phyloP scores from a whole-genome alignment of 441 rosid species.

The Mallotus repandus region DNA sequence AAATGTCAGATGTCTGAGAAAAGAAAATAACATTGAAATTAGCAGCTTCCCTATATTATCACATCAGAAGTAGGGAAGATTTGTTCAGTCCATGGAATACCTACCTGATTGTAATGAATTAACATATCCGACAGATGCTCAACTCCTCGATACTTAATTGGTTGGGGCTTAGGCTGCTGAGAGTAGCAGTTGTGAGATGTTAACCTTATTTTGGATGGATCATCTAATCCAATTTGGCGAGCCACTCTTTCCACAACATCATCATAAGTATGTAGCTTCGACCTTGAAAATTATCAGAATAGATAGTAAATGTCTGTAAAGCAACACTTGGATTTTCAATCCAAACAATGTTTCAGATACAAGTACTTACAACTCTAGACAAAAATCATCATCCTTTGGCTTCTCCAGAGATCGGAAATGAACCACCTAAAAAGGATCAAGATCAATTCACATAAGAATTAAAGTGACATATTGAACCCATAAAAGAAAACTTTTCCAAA shows the following conservation, averaged over 20 bases:
- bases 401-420: slow-evolving; percentile 83
- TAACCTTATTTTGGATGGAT: slow-evolving; percentile 85
- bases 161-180: slow-evolving; percentile 96
- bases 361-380: slow-evolving; percentile 76
- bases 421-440: slow-evolving; percentile 53
- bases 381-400: slow-evolving; percentile 91
- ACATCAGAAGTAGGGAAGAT: slow-evolving; percentile 9
- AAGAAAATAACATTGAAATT: slow-evolving; percentile 23
- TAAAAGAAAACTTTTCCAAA: not conserved
- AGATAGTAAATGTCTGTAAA: slow-evolving; percentile 22
- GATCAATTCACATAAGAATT: slow-evolving; percentile 18
- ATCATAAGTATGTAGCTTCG: slow-evolving; percentile 80
- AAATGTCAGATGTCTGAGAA: slow-evolving; percentile 79
- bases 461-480: not conserved
- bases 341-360: not conserved
- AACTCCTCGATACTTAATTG: slow-evolving; percentile 81
- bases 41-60: not conserved
- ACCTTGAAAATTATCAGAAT: slow-evolving; percentile 49
- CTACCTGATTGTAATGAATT: slow-evolving; percentile 89
- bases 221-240: slow-evolving; percentile 71
- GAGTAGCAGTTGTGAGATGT: slow-evolving; percentile 98
- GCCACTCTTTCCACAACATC: slow-evolving; percentile 91
- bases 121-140: slow-evolving; percentile 89
- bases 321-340: not conserved
- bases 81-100: slow-evolving; percentile 22